Base-by-base conservation (phyloP, 164 flowering plant genomes). In the Annona cherimola region DNA sequence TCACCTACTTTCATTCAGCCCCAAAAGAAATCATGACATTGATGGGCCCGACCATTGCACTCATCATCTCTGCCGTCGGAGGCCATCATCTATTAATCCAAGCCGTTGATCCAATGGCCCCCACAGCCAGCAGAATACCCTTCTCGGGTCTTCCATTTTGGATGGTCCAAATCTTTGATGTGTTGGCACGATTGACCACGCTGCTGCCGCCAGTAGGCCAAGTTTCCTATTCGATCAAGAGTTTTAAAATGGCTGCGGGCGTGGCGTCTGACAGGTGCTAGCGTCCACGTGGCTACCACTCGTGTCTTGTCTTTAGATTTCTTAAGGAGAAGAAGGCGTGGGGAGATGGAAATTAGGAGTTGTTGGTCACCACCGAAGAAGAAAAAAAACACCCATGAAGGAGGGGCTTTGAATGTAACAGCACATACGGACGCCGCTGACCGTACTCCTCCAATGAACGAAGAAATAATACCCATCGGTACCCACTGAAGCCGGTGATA, bases 291-390 rank as follows among this genome's bases (percentile, higher is more conserved):
- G 67, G 40, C 67, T 11, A 7, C 5, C 40, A 40, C 43, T 40
- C 5, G 16, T 42, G 42, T 41, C 35, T 26, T 26, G 35, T 26
- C 35, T 26, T 26, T 26, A 26, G 35, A 26, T 64, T 64, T 64
- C 67, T 43, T 64, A 44, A 64, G 41, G 45, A 14, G 5, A 64
- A 4, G 67, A 41, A 64, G 41, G 67, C 67, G 67, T 64, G 67
- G 45, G 67, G 16, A 44, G n/a, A 1, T 42, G 44, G 35, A 64
- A 41, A 64, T 64, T 64, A 64, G 67, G 45, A 64, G 44, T 12
- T 40, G 67, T 64, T 12, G 67, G 45, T 42, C 3, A 64, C 67
- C 67, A 64, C 43, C 67, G 14, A 2, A 20, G 0, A 11, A 20
- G 26, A 1, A 62, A 62, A 61, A 62, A 57, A 1, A 19, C 61